Base-by-base conservation (phyloP, 345 rosid genomes). In the Kandelia obovata region DNA sequence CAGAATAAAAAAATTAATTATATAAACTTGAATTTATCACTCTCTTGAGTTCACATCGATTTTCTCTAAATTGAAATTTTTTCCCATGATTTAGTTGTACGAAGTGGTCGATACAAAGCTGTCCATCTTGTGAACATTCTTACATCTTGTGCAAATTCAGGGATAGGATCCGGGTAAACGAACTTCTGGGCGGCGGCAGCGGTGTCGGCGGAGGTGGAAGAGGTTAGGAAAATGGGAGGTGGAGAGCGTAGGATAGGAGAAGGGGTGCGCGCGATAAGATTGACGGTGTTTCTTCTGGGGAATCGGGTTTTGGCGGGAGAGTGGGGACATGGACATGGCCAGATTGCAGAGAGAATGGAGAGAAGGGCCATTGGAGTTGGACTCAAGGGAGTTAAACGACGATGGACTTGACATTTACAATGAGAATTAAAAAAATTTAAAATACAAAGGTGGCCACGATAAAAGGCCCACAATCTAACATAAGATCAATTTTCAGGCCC, bases 121-220 rank as follows among this genome's bases (percentile, higher is more conserved):
- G 32, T 60, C 43, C 25, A 39, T 43, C 8, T 43, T 6, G 15
- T 16, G 20, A n/a, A 49, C 6, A 7, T 25, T 58, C 82, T 61
- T 59, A 83, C 86, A 21, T 77, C 71, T 39, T 61, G 65, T 21
- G 83, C 82, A 30, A 84, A 87, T 53, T 79, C 75, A 20, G 82
- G 84, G 66, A 75, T 70, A 11, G 91, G 91, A 64, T 75, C 78
- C 6, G 83, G 83, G 77, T 72, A 79, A 21, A 72, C 72, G 64
- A 73, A 81, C 21, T 81, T 78, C 64, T 73, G 80, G 30, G 68
- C 47, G 47, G 72, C 43, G 7, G 67, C 16, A 43, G 75, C 10
- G 25, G 75, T 5, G 25, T 65, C n/a, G 23, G 32, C 46, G 6
- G 34, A 15, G 65, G 62, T 5, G 26, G 77, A 64, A 32, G 66